A percentile compares a stretch with the other conserved stretches of the same genome.
phyloP scores from a whole-genome alignment of 225 moss, liverwort and hornwort genomes.

The Bryum argenteum region DNA sequence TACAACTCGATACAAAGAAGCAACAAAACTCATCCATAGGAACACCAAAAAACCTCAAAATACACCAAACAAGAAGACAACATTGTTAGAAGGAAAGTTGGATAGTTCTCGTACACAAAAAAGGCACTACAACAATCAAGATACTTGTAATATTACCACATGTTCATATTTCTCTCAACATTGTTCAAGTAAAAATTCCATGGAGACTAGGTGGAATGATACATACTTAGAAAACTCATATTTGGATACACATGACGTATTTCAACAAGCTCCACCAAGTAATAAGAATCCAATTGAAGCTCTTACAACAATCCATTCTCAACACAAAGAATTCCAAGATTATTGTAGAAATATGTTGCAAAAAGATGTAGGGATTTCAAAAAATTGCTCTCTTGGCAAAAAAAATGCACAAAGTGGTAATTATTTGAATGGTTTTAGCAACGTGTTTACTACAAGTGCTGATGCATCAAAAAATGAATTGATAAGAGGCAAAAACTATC shows the following conservation, averaged over 20 bases:
- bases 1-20: conserved; percentile 15
- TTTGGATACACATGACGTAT: neutral
- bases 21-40: neutral
- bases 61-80: neutral
- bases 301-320: neutral
- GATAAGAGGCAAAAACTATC: neutral
- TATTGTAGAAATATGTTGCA: neutral
- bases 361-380: neutral
- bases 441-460: neutral
- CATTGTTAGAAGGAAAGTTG: neutral
- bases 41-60: conserved; percentile 1
- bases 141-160: neutral
- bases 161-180: neutral
- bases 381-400: neutral
- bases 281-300: neutral
- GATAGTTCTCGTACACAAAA: conserved; percentile 13
- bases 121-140: conserved; percentile 10
- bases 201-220: conserved; percentile 1
- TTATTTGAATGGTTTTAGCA: neutral
- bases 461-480: neutral
- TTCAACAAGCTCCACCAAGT: conserved; percentile 9
- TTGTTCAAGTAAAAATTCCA: neutral
- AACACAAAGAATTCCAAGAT: neutral
- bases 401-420: neutral
- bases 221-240: conserved; percentile 10